Percentiles rank a stretch among this genome's conserved stretches.
phyloP scores from a whole-genome alignment of 495 filamentous ascomycete species.

The Penicillium odoratum region DNA sequence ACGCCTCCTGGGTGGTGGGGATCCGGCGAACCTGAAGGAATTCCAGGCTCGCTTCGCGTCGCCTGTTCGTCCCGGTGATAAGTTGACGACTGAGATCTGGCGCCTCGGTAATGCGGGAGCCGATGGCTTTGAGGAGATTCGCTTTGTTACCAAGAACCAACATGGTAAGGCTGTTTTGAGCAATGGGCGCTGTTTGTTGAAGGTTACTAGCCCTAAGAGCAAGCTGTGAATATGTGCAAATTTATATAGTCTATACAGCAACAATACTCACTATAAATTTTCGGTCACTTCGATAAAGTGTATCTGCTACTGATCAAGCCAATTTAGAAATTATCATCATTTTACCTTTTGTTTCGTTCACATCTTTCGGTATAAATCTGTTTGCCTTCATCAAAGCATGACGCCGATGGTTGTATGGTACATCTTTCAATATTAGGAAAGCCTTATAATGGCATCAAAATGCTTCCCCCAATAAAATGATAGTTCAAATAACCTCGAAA shows the following conservation, averaged over 20 bases:
- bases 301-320: background rate
- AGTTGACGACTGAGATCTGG: constrained; percentile 52
- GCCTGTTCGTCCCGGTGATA: constrained; percentile 72
- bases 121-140: constrained; percentile 76
- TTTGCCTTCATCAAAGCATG: too few relatives aligned
- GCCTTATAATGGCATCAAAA: background rate
- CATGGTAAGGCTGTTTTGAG: constrained; percentile 76
- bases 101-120: constrained; percentile 49
- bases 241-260: background rate
- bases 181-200: constrained; percentile 80
- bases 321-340: background rate
- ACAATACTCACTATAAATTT: background rate
- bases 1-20: constrained; percentile 67
- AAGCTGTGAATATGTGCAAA: constrained; percentile 54
- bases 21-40: constrained; percentile 76
- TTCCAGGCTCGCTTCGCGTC: constrained; percentile 87
- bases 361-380: too few relatives aligned
- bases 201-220: constrained; percentile 57
- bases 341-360: background rate
- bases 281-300: background rate
- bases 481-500: background rate
- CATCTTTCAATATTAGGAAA: too few relatives aligned
- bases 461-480: background rate
- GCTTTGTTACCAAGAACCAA: constrained; percentile 69
- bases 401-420: too few relatives aligned